Evolutionary conservation across 768 basidiomycete species (phyloP), one percentile per base, ranked within the genome.

Genomic region (Mycena floridula): DNA sequence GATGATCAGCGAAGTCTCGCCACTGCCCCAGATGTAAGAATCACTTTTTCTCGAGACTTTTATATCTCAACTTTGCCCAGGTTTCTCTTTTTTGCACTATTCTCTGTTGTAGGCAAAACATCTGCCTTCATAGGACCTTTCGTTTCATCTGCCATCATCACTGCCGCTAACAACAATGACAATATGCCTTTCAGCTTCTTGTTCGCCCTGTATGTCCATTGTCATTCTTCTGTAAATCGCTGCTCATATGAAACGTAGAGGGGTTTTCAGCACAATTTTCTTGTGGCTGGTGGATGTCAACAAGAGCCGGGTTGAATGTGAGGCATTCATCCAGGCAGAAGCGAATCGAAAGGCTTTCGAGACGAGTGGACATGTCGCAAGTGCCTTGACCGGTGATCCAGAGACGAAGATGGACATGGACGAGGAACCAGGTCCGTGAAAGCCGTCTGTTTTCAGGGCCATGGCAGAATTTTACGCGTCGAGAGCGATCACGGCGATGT

Each of bases 1-100:
- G 1, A 83, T 88, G 86, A 88, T 88, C 47, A 82, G 78, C 58
- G 83, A 89, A 51, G 84, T 89, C 22, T 83, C 79, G 30, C 82
- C 81, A 28, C 60, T 79, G 43, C 76, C 80, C 25, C 85, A 85
- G 63, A 86, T 83, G 83, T 81, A 58, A 27, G 67, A 58, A 18
- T 15, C n/a, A 47, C 36, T 7, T 18, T 20, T 36, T 41, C 21
- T 37, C 7, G 16, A 23, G 9, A 16, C 21, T 1, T 8, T 24
- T n/a, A 23, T 16, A n/a, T n/a, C n/a, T 39, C 16, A 26, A 24
- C 41, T 48, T 36, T 43, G 27, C 18, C 20, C 42, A 70, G 81
- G 77, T 82, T 85, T 60, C 66, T 85, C 24, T 85, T 85, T 64
- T 85, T 85, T 56, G 80, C 81, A n/a, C 62, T 85, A 2, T 83